Evolutionary conservation across 306 rosid species (phyloP), one percentile per base, ranked within the genome.

Genomic region (Herpetospermum pedunculosum): DNA sequence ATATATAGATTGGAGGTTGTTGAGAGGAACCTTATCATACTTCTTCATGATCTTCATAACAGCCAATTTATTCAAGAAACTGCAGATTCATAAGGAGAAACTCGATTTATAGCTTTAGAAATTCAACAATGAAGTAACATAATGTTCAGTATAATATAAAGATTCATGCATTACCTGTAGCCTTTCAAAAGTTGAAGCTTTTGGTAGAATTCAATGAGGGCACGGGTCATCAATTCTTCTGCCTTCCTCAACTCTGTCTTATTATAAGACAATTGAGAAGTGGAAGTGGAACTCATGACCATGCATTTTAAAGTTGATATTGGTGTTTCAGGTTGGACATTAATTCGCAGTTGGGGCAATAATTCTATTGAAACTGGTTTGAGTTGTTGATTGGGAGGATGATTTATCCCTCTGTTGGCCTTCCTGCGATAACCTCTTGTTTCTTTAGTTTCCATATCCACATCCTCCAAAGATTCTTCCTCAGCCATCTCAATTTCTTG

Each of bases 31-130:
- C 97, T 87, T 92, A 76, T 92, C 96, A 77, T 92, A 85, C 74
- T 89, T 92, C 90, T 92, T 92, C 96, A 89, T 79, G 77, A 92
- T 92, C 86, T 92, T 92, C 8, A 86, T 79, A 80, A 89, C 83
- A 28, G 96, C 92, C 81, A 86, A 58, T 53, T 69, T 78, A 79
- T 89, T 92, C 80, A 89, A 80, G 83, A 85, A 89, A 76, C 96
- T 92, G 84, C 40, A 50, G 40, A 50, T 26, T 28, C 78, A 79
- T 72, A 15, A 79, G 52, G 19, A 55, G 78, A 4, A 15, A 58
- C 43, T 77, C 54, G 65, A 25, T 52, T 43, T 54, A 76, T 21
- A 47, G 40, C 40, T 55, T 40, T 15, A 41, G 19, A 18, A 72
- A 23, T 10, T 49, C 15, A 68, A 16, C 30, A 63, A n/a, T 63